Percentiles rank a stretch among this genome's conserved stretches.
Evolutionary conservation across 805 yeast species (phyloP).

Genomic region (Zygoascus bituminiphila): DNA sequence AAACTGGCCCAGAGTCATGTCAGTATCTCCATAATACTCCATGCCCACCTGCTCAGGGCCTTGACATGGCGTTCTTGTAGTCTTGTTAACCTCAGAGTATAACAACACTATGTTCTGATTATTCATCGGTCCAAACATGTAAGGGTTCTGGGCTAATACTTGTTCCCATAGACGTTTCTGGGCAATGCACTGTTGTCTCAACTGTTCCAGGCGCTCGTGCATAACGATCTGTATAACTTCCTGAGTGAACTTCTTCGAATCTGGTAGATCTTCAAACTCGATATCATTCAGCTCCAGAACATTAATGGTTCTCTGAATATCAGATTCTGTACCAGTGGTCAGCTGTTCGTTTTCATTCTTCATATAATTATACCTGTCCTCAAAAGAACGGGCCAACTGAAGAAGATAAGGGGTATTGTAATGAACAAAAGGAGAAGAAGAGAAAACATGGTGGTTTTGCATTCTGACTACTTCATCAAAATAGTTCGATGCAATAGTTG

Average conservation of each 20-base stretch:
- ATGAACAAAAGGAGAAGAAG: constrained; percentile 78
- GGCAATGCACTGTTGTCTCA: constrained; percentile 29
- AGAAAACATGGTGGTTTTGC: constrained; percentile 43
- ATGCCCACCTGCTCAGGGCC: constrained; percentile 84
- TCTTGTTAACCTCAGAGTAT: constrained; percentile 73
- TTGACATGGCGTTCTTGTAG: constrained; percentile 81
- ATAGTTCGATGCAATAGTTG: constrained; percentile 10
- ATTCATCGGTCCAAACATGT: constrained; percentile 55
- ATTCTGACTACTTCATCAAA: constrained; percentile 16
- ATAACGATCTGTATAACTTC: constrained; percentile 32
- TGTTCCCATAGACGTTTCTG: constrained; percentile 62
- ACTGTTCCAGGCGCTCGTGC: constrained; percentile 23
- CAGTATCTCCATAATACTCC: constrained; percentile 86
- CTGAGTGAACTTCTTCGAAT: constrained; percentile 25
- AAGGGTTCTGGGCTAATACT: constrained; percentile 42
- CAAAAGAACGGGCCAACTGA: constrained; percentile 45
- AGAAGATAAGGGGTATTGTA: constrained; percentile 64
- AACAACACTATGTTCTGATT: constrained; percentile 76
- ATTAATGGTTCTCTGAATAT: constrained; percentile 8
- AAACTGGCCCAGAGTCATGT: constrained; percentile 81
- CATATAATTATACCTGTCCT: constrained; percentile 23
- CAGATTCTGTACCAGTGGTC: constrained; percentile 15
- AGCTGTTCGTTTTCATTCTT: constrained; percentile 11
- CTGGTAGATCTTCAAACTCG: not conserved
- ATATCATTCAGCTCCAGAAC: constrained; percentile 9